phyloP scores from a whole-genome alignment of 2,329 filamentous ascomycete genomes.

The Orbilia blumenaviensis region DNA sequence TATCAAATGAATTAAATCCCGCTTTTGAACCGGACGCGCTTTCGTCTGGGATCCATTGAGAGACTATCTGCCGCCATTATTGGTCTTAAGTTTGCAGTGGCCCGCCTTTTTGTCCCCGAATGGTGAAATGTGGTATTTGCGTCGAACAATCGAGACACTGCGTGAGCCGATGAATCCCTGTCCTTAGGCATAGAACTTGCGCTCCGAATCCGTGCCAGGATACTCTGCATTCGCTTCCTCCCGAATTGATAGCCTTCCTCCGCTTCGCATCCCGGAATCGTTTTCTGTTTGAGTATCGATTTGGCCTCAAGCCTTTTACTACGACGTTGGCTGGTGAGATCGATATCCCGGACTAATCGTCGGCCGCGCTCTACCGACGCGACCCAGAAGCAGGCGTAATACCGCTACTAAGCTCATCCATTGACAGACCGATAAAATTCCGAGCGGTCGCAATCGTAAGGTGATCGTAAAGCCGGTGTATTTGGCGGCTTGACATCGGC shows the following conservation, averaged over 20 bases:
- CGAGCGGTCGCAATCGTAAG: background rate
- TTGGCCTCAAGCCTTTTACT: background rate
- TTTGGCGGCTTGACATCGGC: background rate
- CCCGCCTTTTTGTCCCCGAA: no score
- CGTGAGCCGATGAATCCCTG: background rate
- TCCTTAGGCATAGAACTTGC: background rate
- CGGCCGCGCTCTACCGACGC: background rate
- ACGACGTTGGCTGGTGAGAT: background rate
- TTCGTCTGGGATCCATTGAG: no score
- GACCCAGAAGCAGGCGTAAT: background rate
- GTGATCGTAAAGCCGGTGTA: background rate
- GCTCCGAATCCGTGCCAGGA: background rate
- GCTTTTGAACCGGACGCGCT: no score
- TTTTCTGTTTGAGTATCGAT: background rate
- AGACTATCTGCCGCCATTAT: no score
- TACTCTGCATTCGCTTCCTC: background rate
- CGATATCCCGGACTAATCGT: background rate
- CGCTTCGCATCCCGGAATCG: background rate
- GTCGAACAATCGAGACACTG: no score
- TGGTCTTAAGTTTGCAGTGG: no score
- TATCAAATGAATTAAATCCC: no score
- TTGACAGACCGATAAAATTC: background rate
- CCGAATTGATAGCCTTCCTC: no score
- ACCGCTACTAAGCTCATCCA: no score
- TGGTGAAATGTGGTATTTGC: no score